Evolutionary conservation across 177 flowering plant species (phyloP).

Genomic region (Tripterygium wilfordii): DNA sequence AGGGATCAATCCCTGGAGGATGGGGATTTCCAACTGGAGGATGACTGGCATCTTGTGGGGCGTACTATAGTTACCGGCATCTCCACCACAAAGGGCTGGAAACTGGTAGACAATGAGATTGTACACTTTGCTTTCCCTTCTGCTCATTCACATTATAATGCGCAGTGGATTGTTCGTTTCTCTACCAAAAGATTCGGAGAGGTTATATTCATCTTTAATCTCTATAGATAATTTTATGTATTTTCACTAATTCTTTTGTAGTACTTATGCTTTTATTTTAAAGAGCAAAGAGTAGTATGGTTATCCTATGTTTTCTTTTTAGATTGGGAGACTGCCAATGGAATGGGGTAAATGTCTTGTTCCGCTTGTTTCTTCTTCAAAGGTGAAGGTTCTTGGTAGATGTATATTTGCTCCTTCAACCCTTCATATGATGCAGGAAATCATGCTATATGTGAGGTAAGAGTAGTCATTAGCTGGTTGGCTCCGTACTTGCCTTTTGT

Average conservation of each 20-base stretch:
- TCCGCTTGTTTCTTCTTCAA: conserved; percentile 50
- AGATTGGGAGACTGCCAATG: conserved; percentile 76
- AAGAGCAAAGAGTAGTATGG: no score
- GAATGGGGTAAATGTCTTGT: conserved; percentile 62
- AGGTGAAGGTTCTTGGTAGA: conserved; percentile 53
- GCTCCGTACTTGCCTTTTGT: no score
- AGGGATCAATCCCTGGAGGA: no score
- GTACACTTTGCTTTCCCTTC: conserved; percentile 53
- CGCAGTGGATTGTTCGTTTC: conserved; percentile 48
- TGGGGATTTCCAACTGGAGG: conserved; percentile 61
- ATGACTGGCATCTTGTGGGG: conserved; percentile 67
- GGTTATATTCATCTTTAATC: conserved; percentile 23
- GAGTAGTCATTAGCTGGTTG: conserved; percentile 1
- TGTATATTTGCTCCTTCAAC: conserved; percentile 39
- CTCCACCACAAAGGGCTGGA: conserved; percentile 59
- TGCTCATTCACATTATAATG: not conserved
- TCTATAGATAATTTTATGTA: not conserved
- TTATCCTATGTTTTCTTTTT: no score
- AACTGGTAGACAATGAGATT: conserved; percentile 53
- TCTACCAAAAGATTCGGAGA: conserved; percentile 63
- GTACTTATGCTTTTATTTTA: not conserved
- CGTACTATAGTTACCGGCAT: conserved; percentile 35
- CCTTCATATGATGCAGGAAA: conserved; percentile 58
- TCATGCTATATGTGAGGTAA: conserved; percentile 63
- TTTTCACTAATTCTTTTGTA: no score